Evolutionary conservation across 352 stramenopile species (phyloP), one percentile per base, ranked within the genome.

Genomic region (Globisporangium barbulae): DNA sequence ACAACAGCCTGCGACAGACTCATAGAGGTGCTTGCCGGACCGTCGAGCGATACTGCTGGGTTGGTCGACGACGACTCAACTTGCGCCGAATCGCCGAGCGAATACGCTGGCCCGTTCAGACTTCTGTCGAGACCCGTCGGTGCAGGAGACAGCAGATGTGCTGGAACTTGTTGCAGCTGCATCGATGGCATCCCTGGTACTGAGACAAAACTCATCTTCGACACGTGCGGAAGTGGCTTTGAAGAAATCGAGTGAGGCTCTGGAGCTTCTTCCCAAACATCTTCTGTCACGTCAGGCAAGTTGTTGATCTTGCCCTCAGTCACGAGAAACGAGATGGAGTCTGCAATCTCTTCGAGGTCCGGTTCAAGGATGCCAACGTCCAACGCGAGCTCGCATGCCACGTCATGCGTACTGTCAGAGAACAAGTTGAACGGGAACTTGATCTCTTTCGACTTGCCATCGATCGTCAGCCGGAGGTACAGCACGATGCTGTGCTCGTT

Each of bases 381-480:
- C 48, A 95, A 83, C 17, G 96, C 92, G 75, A 98, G 89, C 80
- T 98, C 94, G 54, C 93, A 97, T n/a, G 91, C 93, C 47, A 98
- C 91, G 71, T 98, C 89, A 59, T 98, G 87, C 17, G 92, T 85
- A 70, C 93, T 96, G 73, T 98, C 94, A 35, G 94, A 88, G 25
- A 98, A 96, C 50, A 98, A 74, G 71, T 98, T 95, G 82, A 98
- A 98, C 17, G 93, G 88, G 77, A 98, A 98, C 81, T 98, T 96
- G 62, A 98, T 97, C 61, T 97, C 96, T 73, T 98, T 96, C n/a
- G 90, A 97, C 72, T 97, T 95, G 70, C 90, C 86, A 65, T 94
- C 83, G 41, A 94, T 86, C 64, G 85, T 89, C 63, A 94, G 87
- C n/a, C 86, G 90, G 42, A 98, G 74, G 56, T 94, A 97, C 50